Evolutionary conservation across 495 filamentous ascomycete species (phyloP).

Genomic region (Daldinia vernicosa): DNA sequence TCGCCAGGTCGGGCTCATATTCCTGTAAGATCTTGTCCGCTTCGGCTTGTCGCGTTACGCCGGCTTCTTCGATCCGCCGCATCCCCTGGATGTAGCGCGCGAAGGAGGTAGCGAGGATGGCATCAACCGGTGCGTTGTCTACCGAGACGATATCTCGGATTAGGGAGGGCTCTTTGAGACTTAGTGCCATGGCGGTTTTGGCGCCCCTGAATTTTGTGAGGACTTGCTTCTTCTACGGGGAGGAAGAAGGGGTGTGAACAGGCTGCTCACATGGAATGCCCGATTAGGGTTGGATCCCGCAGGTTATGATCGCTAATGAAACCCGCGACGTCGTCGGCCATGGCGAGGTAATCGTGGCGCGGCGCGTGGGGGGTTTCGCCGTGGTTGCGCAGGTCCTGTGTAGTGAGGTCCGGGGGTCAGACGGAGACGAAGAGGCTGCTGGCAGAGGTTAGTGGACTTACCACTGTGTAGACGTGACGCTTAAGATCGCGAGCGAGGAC

Average conservation of each 20-base stretch:
- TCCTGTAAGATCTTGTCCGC: conserved; percentile 80
- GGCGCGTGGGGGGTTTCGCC: conserved; percentile 84
- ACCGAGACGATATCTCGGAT: conserved; percentile 79
- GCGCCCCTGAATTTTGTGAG: conserved; percentile 72
- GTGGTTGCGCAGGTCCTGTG: conserved; percentile 91
- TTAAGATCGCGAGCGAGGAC: conserved; percentile 82
- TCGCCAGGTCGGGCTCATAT: conserved; percentile 77
- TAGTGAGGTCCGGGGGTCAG: conserved; percentile 18
- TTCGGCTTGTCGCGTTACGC: conserved; percentile 72
- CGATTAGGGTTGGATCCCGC: conserved; percentile 77
- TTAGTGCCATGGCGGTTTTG: conserved; percentile 91
- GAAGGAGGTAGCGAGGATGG: conserved; percentile 80
- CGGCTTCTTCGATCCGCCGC: conserved; percentile 76
- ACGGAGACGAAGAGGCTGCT: background rate
- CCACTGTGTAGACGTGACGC: conserved; percentile 83
- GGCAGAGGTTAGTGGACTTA: conserved; percentile 52
- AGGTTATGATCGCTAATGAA: conserved; percentile 83
- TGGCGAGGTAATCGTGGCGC: conserved; percentile 81
- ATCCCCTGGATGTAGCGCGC: conserved; percentile 84
- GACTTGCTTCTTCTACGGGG: background rate
- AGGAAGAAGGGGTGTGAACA: background rate
- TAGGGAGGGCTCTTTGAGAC: conserved; percentile 70
- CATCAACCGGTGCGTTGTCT: conserved; percentile 91
- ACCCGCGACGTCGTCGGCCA: conserved; percentile 85
- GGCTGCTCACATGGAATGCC: conserved; percentile 85